phyloP scores from a whole-genome alignment of 2,329 filamentous ascomycete species.

The Sporothrix inflata region DNA sequence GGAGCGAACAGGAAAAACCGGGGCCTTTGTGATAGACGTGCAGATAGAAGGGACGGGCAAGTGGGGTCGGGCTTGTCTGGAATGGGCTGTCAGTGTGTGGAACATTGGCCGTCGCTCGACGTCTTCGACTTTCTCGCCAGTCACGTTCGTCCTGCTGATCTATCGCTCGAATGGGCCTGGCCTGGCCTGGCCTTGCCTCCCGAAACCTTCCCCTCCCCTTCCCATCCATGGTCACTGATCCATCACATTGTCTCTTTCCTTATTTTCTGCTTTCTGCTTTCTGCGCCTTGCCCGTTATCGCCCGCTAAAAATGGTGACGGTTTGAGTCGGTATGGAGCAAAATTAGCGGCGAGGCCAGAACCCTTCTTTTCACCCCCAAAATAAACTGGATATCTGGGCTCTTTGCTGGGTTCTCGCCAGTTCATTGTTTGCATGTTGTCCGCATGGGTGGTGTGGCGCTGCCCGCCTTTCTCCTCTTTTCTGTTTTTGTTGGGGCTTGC shows the following conservation, averaged over 20 bases:
- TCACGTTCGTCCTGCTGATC: constrained; percentile 18
- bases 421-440: constrained; percentile 5
- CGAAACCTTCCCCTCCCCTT: background rate
- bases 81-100: constrained; percentile 21
- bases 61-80: background rate
- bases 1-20: background rate
- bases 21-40: constrained; percentile 3
- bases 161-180: constrained; percentile 18
- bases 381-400: background rate
- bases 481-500: constrained; percentile 16
- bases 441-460: constrained; percentile 13
- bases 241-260: background rate
- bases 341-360: constrained; percentile 10
- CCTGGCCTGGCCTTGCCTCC: constrained; percentile 10
- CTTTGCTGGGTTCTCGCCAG: background rate
- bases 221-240: background rate
- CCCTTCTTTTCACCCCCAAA: background rate
- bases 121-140: background rate
- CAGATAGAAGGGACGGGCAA: background rate
- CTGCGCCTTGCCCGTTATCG: constrained; percentile 21
- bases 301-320: constrained; percentile 14
- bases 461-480: background rate
- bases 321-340: constrained; percentile 19
- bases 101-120: background rate
- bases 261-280: background rate